A percentile compares a stretch with the other conserved stretches of the same genome.
Evolutionary conservation across 257 asterid genomes (phyloP).

Genomic region (Dorcoceras hygrometricum): DNA sequence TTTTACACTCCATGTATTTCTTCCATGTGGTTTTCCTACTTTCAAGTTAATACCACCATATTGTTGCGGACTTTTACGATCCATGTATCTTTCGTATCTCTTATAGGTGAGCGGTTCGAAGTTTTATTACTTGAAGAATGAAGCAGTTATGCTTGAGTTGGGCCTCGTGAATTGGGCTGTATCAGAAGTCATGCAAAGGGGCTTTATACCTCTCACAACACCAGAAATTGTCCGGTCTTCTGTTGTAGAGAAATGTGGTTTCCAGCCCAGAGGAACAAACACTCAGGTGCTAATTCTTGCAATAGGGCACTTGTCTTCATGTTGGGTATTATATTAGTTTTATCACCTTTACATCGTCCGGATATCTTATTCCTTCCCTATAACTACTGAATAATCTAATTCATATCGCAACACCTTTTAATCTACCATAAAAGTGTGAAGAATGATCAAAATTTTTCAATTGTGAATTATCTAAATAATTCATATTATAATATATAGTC

Average conservation of each 20-base stretch:
- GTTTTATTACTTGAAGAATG: constrained; percentile 94
- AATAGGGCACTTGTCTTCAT: background rate
- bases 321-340: background rate
- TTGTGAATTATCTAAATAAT: no score
- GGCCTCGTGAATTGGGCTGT: constrained; percentile 94
- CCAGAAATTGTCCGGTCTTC: constrained; percentile 97
- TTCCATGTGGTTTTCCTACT: no score
- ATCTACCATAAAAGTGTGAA: no score
- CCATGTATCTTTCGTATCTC: background rate
- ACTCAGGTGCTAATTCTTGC: constrained; percentile 67
- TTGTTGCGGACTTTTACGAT: no score
- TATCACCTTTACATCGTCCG: background rate
- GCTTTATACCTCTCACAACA: constrained; percentile 83
- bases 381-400: background rate
- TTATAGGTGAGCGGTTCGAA: constrained; percentile 91
- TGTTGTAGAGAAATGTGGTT: constrained; percentile 92
- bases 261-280: constrained; percentile 96
- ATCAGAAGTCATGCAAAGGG: constrained; percentile 83
- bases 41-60: no score
- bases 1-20: no score
- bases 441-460: no score
- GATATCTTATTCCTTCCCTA: background rate
- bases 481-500: no score
- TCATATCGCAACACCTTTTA: background rate
- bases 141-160: constrained; percentile 87